These are phyloP conservation scores for Solanum virginianum DNA, from an alignment of 257 asterid species.

Conservation along the genomic window DNA sequence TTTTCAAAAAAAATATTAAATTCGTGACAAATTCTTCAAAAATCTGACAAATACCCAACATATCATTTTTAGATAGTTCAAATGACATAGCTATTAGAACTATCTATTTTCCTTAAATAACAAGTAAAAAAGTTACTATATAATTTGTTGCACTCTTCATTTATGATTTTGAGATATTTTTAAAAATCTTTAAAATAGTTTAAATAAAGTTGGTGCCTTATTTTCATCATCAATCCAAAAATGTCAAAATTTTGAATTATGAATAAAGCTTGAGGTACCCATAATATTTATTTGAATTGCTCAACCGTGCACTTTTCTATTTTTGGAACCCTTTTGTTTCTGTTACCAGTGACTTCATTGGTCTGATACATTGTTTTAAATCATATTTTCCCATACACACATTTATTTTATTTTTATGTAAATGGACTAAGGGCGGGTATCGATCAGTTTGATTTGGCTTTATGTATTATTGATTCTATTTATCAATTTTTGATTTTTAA, in stretches of 20 bases:
- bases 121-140: constrained; percentile 5
- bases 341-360: constrained; percentile 8
- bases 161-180: too few species aligned
- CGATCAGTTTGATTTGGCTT: too few species aligned
- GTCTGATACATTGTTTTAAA: constrained; percentile 19
- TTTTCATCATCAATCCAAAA: constrained; percentile 32
- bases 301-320: constrained; percentile 6
- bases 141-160: too few species aligned
- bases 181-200: too few species aligned
- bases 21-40: not conserved
- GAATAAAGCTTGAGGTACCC: constrained; percentile 17
- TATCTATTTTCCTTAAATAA: not conserved
- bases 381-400: too few species aligned
- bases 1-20: too few species aligned
- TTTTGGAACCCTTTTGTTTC: constrained; percentile 8
- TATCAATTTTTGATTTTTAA: too few species aligned
- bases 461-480: too few species aligned
- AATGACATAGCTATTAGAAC: not conserved
- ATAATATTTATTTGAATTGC: constrained; percentile 13
- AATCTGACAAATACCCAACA: fast-evolving
- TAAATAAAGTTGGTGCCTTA: constrained; percentile 8
- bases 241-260: constrained; percentile 21
- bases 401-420: too few species aligned
- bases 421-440: constrained; percentile 21
- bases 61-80: not conserved